phyloP scores from a whole-genome alignment of 495 filamentous ascomycete species.

The Pyrenopolyporus hunteri region DNA sequence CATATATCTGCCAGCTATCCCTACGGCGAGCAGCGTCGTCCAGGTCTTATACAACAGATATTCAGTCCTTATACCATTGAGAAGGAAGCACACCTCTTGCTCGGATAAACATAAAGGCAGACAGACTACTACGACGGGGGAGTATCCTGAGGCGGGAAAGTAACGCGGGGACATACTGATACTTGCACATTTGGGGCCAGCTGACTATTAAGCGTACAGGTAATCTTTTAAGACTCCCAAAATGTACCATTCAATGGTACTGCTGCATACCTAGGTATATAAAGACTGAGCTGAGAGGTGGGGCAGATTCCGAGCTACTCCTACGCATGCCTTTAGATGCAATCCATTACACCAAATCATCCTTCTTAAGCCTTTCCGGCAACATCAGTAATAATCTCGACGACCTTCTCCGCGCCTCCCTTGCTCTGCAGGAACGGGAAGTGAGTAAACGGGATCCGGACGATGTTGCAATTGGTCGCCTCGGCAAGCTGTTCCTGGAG shows the following conservation, averaged over 20 bases:
- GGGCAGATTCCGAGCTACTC: not conserved
- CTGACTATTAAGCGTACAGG: too few species aligned
- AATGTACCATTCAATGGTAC: not conserved
- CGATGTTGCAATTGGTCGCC: constrained; percentile 11
- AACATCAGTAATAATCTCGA: constrained; percentile 28
- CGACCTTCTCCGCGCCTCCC: constrained; percentile 12
- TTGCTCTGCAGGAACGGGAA: constrained; percentile 33
- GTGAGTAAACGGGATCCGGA: constrained; percentile 17
- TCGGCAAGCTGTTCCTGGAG: constrained; percentile 23
- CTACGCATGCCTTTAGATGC: not conserved
- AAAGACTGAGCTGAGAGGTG: constrained; percentile 20
- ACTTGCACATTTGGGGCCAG: too few species aligned
- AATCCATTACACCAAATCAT: not conserved
- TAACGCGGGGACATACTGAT: too few species aligned
- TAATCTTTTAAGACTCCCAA: not conserved
- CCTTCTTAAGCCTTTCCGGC: constrained; percentile 17
- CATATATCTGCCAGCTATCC: too few species aligned
- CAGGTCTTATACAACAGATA: too few species aligned
- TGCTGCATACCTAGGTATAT: not conserved
- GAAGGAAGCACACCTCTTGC: too few species aligned
- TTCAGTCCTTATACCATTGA: too few species aligned
- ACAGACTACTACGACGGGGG: too few species aligned
- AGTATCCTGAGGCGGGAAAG: too few species aligned
- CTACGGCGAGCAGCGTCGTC: too few species aligned
- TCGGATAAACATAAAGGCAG: too few species aligned